Conservation (phyloP, 1,284 basidiomycete species). For the Fomitopsis palustris region DNA sequence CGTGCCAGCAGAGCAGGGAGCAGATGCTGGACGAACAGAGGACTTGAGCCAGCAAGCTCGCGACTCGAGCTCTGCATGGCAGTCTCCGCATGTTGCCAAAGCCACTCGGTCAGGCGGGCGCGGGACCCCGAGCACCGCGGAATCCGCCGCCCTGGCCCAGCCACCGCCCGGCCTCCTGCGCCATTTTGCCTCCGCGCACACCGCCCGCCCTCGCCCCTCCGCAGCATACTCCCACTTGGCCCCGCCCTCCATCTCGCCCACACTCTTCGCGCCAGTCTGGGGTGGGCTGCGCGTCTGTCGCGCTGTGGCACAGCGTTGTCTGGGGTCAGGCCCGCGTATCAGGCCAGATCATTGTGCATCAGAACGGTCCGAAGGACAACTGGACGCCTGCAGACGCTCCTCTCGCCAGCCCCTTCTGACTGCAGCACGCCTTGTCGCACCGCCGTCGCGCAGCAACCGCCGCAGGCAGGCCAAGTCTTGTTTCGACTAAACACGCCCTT, state of each 20-base stretch:
- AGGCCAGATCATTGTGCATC: conserved; percentile 2
- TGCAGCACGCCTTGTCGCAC: background rate
- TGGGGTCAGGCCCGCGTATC: background rate
- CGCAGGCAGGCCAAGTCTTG: background rate
- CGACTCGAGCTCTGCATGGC: conserved; percentile 2
- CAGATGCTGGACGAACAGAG: background rate
- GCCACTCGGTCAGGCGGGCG: conserved; percentile 1
- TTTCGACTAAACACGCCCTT: background rate
- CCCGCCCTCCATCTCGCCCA: too few species aligned
- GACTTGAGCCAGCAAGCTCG: conserved; percentile 5
- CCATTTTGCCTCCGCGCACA: background rate
- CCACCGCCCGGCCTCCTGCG: background rate
- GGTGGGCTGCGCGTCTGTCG: background rate
- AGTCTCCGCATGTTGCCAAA: conserved; percentile 10
- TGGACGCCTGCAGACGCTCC: background rate
- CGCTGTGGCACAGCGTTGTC: background rate
- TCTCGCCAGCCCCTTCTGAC: background rate
- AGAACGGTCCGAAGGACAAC: conserved; percentile 1
- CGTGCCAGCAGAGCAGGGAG: background rate
- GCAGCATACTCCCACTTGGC: background rate
- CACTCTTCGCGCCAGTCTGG: too few species aligned
- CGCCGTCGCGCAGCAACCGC: background rate
- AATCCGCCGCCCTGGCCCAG: background rate
- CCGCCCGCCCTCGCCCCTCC: background rate
- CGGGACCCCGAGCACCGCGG: conserved; percentile 4